phyloP scores from a whole-genome alignment of 2,329 filamentous ascomycete genomes.

The Exutisphaerella laricina region DNA sequence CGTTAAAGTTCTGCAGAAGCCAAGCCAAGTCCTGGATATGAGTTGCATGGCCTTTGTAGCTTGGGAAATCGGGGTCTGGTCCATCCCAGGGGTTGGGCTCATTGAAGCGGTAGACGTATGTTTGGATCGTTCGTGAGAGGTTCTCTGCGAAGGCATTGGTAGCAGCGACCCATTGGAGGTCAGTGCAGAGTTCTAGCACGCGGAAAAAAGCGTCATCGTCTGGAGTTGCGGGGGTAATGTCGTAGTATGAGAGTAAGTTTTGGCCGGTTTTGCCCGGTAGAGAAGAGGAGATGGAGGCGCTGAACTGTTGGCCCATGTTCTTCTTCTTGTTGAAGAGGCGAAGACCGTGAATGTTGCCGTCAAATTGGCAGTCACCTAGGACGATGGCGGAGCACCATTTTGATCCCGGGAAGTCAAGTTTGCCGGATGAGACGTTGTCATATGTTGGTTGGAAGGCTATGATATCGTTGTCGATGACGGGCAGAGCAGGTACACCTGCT shows the following conservation, averaged over 20 bases:
- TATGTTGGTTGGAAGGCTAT: slow-evolving; percentile 24
- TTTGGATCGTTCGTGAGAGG: slow-evolving; percentile 10
- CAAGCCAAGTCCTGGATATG: slow-evolving; percentile 46
- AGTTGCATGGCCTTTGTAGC: slow-evolving; percentile 34
- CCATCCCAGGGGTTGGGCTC: slow-evolving; percentile 46
- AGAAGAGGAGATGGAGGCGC: slow-evolving; percentile 31
- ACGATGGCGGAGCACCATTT: slow-evolving; percentile 45
- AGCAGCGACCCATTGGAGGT: slow-evolving; percentile 45
- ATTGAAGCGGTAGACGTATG: slow-evolving; percentile 44
- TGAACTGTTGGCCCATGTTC: slow-evolving; percentile 35
- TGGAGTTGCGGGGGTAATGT: slow-evolving; percentile 32
- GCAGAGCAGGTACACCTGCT: slow-evolving; percentile 31
- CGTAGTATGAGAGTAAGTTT: slow-evolving; percentile 37
- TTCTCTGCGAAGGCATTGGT: slow-evolving; percentile 37
- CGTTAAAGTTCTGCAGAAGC: slow-evolving; percentile 44
- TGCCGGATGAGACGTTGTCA: slow-evolving; percentile 19
- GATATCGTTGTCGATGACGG: slow-evolving; percentile 42
- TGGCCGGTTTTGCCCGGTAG: slow-evolving; percentile 25
- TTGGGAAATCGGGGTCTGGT: slow-evolving; percentile 8
- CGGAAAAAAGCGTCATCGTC: slow-evolving; percentile 43
- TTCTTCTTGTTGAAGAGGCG: slow-evolving; percentile 18
- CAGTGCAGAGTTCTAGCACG: slow-evolving; percentile 42
- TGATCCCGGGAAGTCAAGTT: slow-evolving; percentile 37
- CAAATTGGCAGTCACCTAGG: slow-evolving; percentile 46
- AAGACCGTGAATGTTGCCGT: slow-evolving; percentile 30